Evolutionary conservation across 2,329 filamentous ascomycete genomes (phyloP), one percentile per base, ranked within the genome.

Genomic region (Exserohilum rostratum): DNA sequence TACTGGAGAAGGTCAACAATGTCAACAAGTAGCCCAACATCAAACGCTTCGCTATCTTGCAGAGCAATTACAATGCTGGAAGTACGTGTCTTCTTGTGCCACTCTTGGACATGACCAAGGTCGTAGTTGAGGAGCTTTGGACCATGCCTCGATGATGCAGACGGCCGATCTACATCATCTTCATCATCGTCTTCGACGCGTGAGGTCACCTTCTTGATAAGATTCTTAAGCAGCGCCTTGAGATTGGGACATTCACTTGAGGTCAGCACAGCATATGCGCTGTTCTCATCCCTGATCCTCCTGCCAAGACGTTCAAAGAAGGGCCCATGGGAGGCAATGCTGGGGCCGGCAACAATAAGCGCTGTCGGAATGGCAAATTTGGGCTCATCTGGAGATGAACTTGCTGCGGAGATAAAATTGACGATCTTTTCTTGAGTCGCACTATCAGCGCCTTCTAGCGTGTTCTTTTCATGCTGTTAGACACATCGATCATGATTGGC

Each of bases 11-110:
- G 80, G 33, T 82, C 80, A 40, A 93, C 82, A 31, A 91, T 69
- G 53, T 93, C 90, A 1, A 86, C 87, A 11, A 96, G 77, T n/a
- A 95, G 75, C 27, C 78, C 78, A 42, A 85, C 85, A 64, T 93
- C 90, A 68, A 95, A 93, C 0, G 88, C 90, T 74, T 95, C 91
- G 58, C 89, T 91, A 67, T 95, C 90, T 70, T 92, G 88, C 55
- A 95, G 86, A 0, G 88, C 86, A 44, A 96, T 79, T 46, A 91
- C 82, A 9, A 93, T 83, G 62, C 86, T 85, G 35, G 82, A 75
- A 27, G 82, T 82, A 20, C 75, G 72, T 33, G 83, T 81, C 7
- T 80, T 77, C 54, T 79, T 80, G 12, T 87, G 79, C 72, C 84
- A 87, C 22, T 84, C 81, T 57, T 87, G 78, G 27, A 95, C 75